Conservation (phyloP, 2,329 filamentous ascomycete genomes). For the Fusarium sulawesiense region DNA sequence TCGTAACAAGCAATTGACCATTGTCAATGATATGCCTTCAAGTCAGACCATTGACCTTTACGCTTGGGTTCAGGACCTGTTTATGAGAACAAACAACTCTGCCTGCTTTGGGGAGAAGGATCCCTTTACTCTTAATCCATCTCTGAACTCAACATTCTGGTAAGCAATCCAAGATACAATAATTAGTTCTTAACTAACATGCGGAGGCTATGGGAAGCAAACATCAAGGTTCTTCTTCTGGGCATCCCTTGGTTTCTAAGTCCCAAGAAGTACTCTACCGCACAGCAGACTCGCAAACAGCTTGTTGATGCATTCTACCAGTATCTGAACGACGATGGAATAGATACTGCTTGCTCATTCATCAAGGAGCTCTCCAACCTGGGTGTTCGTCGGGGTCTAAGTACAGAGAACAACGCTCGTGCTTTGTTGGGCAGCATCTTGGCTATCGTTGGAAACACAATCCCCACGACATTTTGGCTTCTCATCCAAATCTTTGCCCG, state of each 20-base stretch:
- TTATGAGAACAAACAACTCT: constrained; percentile 40
- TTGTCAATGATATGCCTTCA: constrained; percentile 18
- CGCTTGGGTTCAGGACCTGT: constrained; percentile 28
- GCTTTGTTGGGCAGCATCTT: constrained; percentile 34
- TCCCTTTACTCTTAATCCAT: constrained; percentile 26
- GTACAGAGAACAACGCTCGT: constrained; percentile 39
- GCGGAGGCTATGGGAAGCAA: constrained; percentile 30
- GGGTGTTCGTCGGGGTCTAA: constrained; percentile 28
- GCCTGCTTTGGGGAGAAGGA: constrained; percentile 37
- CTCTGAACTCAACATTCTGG: constrained; percentile 23
- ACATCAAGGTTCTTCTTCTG: constrained; percentile 28
- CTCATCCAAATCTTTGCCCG: constrained; percentile 28
- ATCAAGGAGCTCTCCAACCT: constrained; percentile 28
- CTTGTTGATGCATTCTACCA: constrained; percentile 30
- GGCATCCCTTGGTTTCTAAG: constrained; percentile 37
- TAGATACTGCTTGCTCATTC: constrained; percentile 29
- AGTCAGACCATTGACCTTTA: constrained; percentile 25
- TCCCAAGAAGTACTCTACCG: constrained; percentile 19
- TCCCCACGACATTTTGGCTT: constrained; percentile 33
- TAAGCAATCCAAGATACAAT: not conserved
- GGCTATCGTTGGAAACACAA: constrained; percentile 38
- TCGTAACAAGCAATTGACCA: constrained; percentile 11
- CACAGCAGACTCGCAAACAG: constrained; percentile 15
- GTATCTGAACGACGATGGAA: constrained; percentile 16
- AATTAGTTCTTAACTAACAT: not conserved